A percentile compares a stretch with the other conserved stretches of the same genome.
These are phyloP conservation scores for Akanthomyces uredinophilus DNA, from an alignment of 2,329 filamentous ascomycete genomes.

Conservation along the genomic window DNA sequence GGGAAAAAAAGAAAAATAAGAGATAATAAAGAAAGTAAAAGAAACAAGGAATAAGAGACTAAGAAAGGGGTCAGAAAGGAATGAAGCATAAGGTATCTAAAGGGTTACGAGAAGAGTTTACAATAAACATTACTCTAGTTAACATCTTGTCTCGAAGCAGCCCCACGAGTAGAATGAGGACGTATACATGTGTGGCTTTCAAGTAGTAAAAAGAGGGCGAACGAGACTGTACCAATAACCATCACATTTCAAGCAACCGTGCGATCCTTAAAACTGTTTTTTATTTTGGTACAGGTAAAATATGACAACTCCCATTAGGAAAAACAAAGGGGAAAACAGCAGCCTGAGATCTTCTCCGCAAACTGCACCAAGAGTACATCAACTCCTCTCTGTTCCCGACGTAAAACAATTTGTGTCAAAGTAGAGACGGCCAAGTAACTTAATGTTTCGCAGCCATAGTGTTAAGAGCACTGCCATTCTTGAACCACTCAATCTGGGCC, in stretches of 20 bases:
- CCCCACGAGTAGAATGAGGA: no score
- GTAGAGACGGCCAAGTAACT: slow-evolving; percentile 8
- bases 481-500: slow-evolving; percentile 98
- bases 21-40: no score
- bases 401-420: slow-evolving; percentile 10
- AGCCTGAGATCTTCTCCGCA: not conserved
- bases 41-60: no score
- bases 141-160: no score
- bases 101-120: no score
- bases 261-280: not conserved
- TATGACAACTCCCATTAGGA: slow-evolving; percentile 6
- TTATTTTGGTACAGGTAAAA: slow-evolving; percentile 11
- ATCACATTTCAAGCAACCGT: not conserved
- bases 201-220: not conserved
- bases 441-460: slow-evolving; percentile 65
- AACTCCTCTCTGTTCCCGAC: slow-evolving; percentile 9
- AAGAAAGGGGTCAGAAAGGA: no score
- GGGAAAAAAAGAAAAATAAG: no score
- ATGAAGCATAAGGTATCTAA: no score
- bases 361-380: not conserved
- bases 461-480: slow-evolving; percentile 94
- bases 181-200: not conserved
- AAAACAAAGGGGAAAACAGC: not conserved
- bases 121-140: no score
- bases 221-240: not conserved